Base-by-base conservation (phyloP, 345 rosid species). In the Salix exigua region DNA sequence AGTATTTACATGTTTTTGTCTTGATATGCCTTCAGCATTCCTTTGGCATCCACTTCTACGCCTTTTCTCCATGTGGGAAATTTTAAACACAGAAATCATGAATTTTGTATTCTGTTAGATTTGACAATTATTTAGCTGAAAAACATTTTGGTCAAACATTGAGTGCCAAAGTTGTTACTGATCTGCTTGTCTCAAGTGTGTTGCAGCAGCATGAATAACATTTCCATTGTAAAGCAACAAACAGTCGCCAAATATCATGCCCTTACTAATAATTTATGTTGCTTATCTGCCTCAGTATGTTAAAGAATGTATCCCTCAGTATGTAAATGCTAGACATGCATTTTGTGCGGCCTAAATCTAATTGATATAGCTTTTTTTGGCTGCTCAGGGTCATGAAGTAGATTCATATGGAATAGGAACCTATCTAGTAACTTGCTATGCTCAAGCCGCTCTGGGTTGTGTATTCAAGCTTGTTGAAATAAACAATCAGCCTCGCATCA, bases 391-490 rank as follows among this genome's bases (percentile, higher is more conserved):
- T 80, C 98, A 91, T 86, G 97, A 96, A 78, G 92, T 93, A 18
- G 94, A 96, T 87, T 87, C 97, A 19, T 96, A 77, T 82, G 99
- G 99, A 21, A 92, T 92, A 64, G 99, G 97, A 79, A 96, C 99
- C 68, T 79, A 93, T 84, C 86, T 96, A 74, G 99, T 96, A 68
- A 93, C 98, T 73, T 96, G 99, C 85, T 93, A 89, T 79, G 83
- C 97, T 10, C 99, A 96, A 86, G 91, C 98, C 23, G 99, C 99
- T 42, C 74, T 96, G 80, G 98, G 99, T 58, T 93, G 98, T 79
- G 99, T 96, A 71, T 96, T 96, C 88, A 93, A 96, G 88, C 97
- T 96, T 65, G 99, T 96, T 55, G 99, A 96, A 85, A 93, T 96
- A 73, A 91, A 92, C 60, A 82, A 79, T 74, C 93, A 93, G 84